Base-by-base conservation (phyloP, 352 stramenopile genomes). In the Aphanomyces euteiches region DNA sequence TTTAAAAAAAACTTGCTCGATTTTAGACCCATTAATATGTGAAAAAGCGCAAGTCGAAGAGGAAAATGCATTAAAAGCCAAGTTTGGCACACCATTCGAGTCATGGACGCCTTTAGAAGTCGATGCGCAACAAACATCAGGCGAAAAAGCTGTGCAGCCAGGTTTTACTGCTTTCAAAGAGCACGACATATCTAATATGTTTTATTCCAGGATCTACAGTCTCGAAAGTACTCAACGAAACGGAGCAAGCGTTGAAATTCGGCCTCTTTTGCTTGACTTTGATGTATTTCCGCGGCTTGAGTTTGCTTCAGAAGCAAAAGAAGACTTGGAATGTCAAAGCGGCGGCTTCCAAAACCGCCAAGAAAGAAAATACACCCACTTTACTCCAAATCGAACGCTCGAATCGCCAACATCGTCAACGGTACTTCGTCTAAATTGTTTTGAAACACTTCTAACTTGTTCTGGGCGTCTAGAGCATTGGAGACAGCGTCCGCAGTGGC, bases 191-290 rank as follows among this genome's bases (percentile, higher is more conserved):
- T 28, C 28, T 28, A 28, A 28, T 0, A 28, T 28, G 28, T 28
- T 28, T 28, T 2, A 28, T 28, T 17, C 54, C 90, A 63, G 87
- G 81, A 8, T 92, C 85, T 0, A 74, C 75, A 4, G 60, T 88
- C 61, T 83, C 90, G 72, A 85, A 83, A 21, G 74, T 81, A 59
- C 81, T 95, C 43, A 84, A 80, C 10, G 88, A 94, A 67, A 96
- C 92, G 15, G 93, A 99, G 77, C 83, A 83, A 15, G 96, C 88
- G n/a, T 82, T 98, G n/a, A 96, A 94, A 38, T 98, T 98, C 72
- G 95, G 92, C 10, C 73, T 99, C 19, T 98, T 99, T 72, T 97
- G 81, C 76, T 88, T 98, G 75, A 98, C 93, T 40, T 83, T 99
- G 48, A 97, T 98, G 93, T 98, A 98, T 77, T 98, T 99, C 61